Evolutionary conservation across 2,329 filamentous ascomycete genomes (phyloP).

Genomic region (Fusarium equiseti): DNA sequence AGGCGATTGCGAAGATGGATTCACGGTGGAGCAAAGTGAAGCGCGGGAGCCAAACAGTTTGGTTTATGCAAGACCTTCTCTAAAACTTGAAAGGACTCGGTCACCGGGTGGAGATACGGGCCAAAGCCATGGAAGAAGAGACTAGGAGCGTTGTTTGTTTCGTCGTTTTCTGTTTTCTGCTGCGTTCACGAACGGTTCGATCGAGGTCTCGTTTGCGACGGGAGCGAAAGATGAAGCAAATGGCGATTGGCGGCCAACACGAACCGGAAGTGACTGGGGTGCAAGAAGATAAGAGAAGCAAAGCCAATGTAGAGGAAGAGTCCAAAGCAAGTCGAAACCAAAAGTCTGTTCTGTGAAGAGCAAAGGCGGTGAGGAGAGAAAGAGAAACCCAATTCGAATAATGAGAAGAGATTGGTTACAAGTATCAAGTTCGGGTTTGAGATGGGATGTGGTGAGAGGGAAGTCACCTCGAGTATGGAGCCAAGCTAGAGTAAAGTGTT

Average conservation of each 20-base stretch:
- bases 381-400: neutral
- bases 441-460: conserved; percentile 28
- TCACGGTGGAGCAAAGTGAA: conserved; percentile 24
- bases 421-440: conserved; percentile 27
- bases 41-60: conserved; percentile 32
- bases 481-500: conserved; percentile 27
- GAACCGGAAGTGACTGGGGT: conserved; percentile 3
- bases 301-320: neutral
- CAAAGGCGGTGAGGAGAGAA: conserved; percentile 22
- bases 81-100: conserved; percentile 17
- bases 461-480: conserved; percentile 10
- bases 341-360: neutral
- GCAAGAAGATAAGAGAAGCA: conserved; percentile 17
- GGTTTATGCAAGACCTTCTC: conserved; percentile 39
- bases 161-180: conserved; percentile 21
- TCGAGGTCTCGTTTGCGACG: conserved; percentile 34
- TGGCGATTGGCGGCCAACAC: conserved; percentile 17
- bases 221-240: conserved; percentile 20
- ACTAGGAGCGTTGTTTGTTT: conserved; percentile 1
- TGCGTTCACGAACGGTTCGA: conserved; percentile 8
- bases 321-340: neutral
- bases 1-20: conserved; percentile 20
- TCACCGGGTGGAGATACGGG: conserved; percentile 24
- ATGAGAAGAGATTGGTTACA: conserved; percentile 25
- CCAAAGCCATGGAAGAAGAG: conserved; percentile 37